Conservation (phyloP, 345 rosid species). For the Populus pruinosa region DNA sequence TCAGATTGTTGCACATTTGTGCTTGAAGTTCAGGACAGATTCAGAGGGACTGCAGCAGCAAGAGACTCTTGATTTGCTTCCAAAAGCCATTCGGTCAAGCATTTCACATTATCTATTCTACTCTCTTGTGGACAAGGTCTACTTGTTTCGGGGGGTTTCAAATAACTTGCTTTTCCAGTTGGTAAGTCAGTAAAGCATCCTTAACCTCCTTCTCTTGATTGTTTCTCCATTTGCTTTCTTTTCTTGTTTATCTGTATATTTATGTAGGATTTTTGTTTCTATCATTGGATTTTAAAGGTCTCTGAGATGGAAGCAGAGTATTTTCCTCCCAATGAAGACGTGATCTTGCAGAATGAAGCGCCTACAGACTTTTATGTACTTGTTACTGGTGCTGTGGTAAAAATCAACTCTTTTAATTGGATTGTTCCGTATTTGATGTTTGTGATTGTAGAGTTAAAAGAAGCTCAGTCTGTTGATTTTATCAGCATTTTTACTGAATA, state of each 20-base stretch:
- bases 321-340: conserved; percentile 33
- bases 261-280: neutral
- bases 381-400: conserved; percentile 34
- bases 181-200: conserved; percentile 9
- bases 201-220: neutral
- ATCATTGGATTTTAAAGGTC: conserved; percentile 15
- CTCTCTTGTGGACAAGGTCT: conserved; percentile 26
- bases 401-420: neutral
- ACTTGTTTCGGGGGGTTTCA: conserved; percentile 28
- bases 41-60: conserved; percentile 36
- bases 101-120: conserved; percentile 35
- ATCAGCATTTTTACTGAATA: too few relatives aligned
- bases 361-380: conserved; percentile 33
- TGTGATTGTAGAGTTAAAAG: neutral
- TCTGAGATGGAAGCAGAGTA: conserved; percentile 39
- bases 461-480: too few relatives aligned
- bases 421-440: neutral
- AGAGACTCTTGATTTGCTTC: conserved; percentile 34
- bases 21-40: conserved; percentile 35
- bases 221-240: neutral
- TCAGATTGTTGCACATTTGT: conserved; percentile 31
- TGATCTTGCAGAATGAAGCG: conserved; percentile 34
- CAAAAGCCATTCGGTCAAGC: conserved; percentile 36
- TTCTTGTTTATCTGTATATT: neutral
- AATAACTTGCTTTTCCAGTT: conserved; percentile 29